Conservation (phyloP, 192 early-diverging fungal genomes). For the Rhizoclosmatium globosum region DNA sequence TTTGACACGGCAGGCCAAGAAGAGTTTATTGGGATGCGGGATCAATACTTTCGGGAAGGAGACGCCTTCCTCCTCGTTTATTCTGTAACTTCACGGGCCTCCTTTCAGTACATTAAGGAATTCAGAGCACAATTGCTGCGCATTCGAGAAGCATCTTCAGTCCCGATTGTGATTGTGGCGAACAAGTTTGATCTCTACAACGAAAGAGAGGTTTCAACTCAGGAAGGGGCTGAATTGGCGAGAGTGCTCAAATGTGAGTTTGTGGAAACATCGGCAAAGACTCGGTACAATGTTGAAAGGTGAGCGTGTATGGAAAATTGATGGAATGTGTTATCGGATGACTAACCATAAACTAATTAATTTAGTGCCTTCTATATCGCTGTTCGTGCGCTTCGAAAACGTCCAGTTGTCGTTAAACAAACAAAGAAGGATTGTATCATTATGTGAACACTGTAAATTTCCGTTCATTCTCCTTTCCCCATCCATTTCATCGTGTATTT, state of each 20-base stretch:
- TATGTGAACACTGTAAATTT: no score
- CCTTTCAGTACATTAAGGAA: slow-evolving; percentile 88
- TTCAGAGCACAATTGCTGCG: slow-evolving; percentile 94
- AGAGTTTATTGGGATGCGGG: slow-evolving; percentile 80
- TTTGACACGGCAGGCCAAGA: slow-evolving; percentile 98
- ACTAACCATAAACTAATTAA: no score
- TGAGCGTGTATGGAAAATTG: no score
- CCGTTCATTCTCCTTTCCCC: no score
- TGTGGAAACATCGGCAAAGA: slow-evolving; percentile 90
- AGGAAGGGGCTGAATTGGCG: slow-evolving; percentile 85
- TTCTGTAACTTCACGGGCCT: slow-evolving; percentile 87
- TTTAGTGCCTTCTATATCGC: no score
- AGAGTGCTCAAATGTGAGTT: slow-evolving; percentile 79
- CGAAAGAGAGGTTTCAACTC: slow-evolving; percentile 73
- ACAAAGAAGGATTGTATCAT: no score
- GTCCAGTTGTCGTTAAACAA: no score
- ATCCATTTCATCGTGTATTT: no score
- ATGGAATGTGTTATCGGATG: no score
- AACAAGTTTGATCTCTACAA: slow-evolving; percentile 90
- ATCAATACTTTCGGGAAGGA: slow-evolving; percentile 96
- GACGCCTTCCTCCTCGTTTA: slow-evolving; percentile 96
- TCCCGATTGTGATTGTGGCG: slow-evolving; percentile 27
- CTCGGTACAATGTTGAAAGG: slow-evolving; percentile 89
- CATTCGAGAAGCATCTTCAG: slow-evolving; percentile 67
- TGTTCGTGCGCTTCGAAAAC: no score